A percentile compares a stretch with the other conserved stretches of the same genome.
Evolutionary conservation across 225 moss, liverwort and hornwort species (phyloP).

Genomic region (Climacium dendroides): DNA sequence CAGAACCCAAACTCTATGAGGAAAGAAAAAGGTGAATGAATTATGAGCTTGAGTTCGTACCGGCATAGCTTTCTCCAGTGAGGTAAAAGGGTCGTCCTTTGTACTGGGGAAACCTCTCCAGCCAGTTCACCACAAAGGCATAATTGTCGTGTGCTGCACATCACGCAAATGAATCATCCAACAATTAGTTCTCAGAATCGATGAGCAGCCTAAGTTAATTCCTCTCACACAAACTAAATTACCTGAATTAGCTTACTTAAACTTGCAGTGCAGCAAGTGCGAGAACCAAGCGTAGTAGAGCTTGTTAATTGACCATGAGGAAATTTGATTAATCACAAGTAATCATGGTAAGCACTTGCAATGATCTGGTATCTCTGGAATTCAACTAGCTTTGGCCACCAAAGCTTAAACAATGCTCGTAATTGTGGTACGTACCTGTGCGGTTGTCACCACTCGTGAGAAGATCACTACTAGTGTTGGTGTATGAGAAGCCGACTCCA

Average conservation of each 20-base stretch:
- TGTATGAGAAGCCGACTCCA: slow-evolving; percentile 66
- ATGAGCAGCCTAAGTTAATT: not conserved
- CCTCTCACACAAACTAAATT: not conserved
- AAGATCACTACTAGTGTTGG: slow-evolving; percentile 50
- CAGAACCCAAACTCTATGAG: not conserved
- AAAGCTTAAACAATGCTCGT: not conserved
- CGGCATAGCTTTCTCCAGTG: slow-evolving; percentile 42
- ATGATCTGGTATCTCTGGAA: not conserved
- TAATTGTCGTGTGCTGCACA: slow-evolving; percentile 25
- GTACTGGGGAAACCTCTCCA: slow-evolving; percentile 39
- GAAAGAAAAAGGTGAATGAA: not conserved
- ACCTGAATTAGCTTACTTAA: not conserved
- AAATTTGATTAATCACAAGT: not conserved
- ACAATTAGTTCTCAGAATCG: not conserved
- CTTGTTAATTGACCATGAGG: not conserved
- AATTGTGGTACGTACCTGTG: slow-evolving; percentile 26
- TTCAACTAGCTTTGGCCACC: not conserved
- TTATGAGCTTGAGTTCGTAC: not conserved
- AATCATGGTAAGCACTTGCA: not conserved
- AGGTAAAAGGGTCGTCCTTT: slow-evolving; percentile 32
- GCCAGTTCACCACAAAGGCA: slow-evolving; percentile 33
- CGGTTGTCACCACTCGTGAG: slow-evolving; percentile 31
- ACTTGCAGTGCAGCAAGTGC: not conserved
- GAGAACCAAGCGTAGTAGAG: not conserved
- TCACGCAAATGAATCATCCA: not conserved